phyloP scores from a whole-genome alignment of 2,329 filamentous ascomycete species.

The Fusarium falciforme region DNA sequence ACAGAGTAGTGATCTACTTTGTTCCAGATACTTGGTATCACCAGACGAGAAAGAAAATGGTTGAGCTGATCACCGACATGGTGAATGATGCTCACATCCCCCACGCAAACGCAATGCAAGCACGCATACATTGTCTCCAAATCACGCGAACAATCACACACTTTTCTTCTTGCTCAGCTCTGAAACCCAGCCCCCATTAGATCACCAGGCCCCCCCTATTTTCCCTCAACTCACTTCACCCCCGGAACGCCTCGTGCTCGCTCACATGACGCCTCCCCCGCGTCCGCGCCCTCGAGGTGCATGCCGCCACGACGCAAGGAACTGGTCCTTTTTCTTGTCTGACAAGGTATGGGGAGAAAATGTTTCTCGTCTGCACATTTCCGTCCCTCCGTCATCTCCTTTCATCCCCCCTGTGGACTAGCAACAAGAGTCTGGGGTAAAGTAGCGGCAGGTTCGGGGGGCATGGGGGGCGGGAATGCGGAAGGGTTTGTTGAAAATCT shows the following conservation, averaged over 20 bases:
- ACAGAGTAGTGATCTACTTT: neutral
- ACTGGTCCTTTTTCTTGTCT: neutral
- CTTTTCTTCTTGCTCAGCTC: neutral
- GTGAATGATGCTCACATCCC: neutral
- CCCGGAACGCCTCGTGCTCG: conserved; percentile 11
- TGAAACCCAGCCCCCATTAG: neutral
- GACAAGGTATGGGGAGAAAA: neutral
- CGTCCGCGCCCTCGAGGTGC: conserved; percentile 1
- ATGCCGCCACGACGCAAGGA: neutral
- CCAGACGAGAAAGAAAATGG: neutral
- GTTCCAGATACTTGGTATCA: neutral
- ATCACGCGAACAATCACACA: conserved; percentile 2
- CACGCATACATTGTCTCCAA: neutral
- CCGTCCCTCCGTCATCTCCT: neutral
- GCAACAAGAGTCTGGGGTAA: neutral
- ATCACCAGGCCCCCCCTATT: neutral
- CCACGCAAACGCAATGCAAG: neutral
- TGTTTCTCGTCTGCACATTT: neutral
- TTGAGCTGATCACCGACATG: neutral
- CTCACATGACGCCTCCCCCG: conserved; percentile 36
- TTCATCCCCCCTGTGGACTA: neutral
- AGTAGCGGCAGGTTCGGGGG: neutral
- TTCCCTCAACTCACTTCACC: neutral
- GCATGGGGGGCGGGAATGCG: conserved; percentile 8
- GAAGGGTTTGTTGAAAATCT: neutral